Conservation (phyloP, 805 yeast genomes). For the Kodamaea lidongshanica region DNA sequence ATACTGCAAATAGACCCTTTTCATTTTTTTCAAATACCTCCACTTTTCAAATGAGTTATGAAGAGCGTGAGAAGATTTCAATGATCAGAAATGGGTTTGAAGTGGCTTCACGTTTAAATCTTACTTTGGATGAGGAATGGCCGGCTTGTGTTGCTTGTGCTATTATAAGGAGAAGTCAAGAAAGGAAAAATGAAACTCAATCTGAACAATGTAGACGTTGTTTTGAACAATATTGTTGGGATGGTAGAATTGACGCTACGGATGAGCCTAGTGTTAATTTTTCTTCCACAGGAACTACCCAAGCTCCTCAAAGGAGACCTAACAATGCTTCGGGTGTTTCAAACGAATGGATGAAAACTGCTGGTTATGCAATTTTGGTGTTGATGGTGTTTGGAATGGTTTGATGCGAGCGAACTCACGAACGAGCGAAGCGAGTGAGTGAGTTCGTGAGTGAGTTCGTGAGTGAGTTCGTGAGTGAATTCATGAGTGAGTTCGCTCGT, state of each 20-base stretch:
- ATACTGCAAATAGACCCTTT: slow-evolving; percentile 28
- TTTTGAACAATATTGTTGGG: slow-evolving; percentile 23
- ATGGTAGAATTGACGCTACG: slow-evolving; percentile 12
- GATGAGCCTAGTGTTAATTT: slow-evolving; percentile 26
- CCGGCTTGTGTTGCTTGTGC: slow-evolving; percentile 26
- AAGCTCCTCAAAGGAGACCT: slow-evolving; percentile 17
- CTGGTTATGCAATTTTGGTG: slow-evolving; percentile 18
- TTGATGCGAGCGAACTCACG: no score
- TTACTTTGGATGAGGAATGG: slow-evolving; percentile 18
- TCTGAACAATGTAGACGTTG: slow-evolving; percentile 22
- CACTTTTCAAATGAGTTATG: slow-evolving; percentile 23
- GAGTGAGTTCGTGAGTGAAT: no score
- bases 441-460: no score
- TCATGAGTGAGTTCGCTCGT: no score
- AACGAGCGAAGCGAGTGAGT: no score
- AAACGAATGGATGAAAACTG: slow-evolving; percentile 10
- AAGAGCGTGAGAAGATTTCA: slow-evolving; percentile 17
- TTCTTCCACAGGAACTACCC: slow-evolving; percentile 35
- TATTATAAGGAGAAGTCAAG: slow-evolving; percentile 22
- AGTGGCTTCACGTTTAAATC: slow-evolving; percentile 18
- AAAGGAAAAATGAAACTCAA: slow-evolving; percentile 17
- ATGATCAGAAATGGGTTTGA: slow-evolving; percentile 26
- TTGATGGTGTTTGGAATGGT: slow-evolving; percentile 12
- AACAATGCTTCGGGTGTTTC: slow-evolving; percentile 14
- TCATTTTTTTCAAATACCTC: slow-evolving; percentile 22